Evolutionary conservation across 768 basidiomycete species (phyloP).

Genomic region (Auriculariales sp.): DNA sequence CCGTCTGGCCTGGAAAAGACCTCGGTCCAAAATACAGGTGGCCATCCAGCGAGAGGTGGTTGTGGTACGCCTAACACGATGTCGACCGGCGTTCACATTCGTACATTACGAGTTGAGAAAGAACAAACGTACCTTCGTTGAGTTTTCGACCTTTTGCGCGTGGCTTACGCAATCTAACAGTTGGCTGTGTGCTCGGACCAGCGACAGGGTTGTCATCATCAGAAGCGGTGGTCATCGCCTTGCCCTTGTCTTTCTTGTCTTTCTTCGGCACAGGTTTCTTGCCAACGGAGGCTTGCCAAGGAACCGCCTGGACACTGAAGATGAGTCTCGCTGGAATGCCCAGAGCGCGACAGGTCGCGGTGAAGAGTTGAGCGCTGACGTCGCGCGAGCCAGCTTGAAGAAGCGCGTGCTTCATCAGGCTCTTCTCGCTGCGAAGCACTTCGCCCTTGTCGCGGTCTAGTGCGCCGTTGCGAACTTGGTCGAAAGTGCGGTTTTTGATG

Average conservation of each 20-base stretch:
- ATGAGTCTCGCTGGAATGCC: constrained; percentile 80
- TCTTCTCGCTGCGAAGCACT: constrained; percentile 59
- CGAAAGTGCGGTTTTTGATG: constrained; percentile 61
- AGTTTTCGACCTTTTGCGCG: constrained; percentile 5
- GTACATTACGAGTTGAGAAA: background rate
- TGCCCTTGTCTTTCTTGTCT: constrained; percentile 13
- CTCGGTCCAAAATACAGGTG: constrained; percentile 94
- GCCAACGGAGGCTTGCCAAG: constrained; percentile 64
- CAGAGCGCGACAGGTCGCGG: constrained; percentile 72
- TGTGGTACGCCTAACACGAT: background rate
- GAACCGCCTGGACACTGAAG: constrained; percentile 80
- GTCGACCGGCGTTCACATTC: background rate
- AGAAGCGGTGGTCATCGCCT: constrained; percentile 18
- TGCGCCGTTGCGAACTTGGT: constrained; percentile 37
- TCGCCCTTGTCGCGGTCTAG: constrained; percentile 39
- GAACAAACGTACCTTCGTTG: background rate
- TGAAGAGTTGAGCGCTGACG: constrained; percentile 80
- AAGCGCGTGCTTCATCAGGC: constrained; percentile 85
- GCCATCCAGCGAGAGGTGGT: constrained; percentile 22
- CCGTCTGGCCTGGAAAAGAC: constrained; percentile 86
- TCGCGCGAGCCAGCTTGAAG: constrained; percentile 73
- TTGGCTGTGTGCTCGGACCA: constrained; percentile 17
- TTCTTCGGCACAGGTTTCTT: constrained; percentile 36
- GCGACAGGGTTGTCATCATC: constrained; percentile 21
- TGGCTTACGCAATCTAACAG: constrained; percentile 5